Evolutionary conservation across 768 basidiomycete genomes (phyloP).

Genomic region (Leccinellum albellum): DNA sequence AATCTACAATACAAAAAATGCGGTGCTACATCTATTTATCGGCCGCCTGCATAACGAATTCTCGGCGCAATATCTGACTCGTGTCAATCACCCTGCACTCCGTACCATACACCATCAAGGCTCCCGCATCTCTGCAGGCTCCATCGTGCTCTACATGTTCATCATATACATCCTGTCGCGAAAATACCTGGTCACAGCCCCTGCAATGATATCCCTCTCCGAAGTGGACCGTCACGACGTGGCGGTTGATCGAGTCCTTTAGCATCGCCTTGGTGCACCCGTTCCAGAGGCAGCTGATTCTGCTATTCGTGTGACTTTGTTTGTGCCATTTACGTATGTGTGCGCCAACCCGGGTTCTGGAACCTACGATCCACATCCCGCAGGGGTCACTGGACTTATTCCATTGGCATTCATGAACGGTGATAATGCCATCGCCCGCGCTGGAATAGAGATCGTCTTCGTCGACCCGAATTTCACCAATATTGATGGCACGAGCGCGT

Average conservation of each 20-base stretch:
- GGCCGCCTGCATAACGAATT: background rate
- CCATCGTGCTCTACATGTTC: background rate
- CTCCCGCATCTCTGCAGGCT: background rate
- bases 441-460: background rate
- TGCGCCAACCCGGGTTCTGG: background rate
- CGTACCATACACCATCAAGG: background rate
- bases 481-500: background rate
- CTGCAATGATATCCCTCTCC: background rate
- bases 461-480: background rate
- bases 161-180: conserved; percentile 1
- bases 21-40: background rate
- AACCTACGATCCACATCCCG: conserved; percentile 3
- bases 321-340: conserved; percentile 5
- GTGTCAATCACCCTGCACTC: background rate
- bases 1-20: background rate
- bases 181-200: conserved; percentile 1
- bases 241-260: background rate
- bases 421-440: background rate
- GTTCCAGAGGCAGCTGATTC: background rate
- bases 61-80: background rate
- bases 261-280: background rate
- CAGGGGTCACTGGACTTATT: background rate
- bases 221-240: conserved; percentile 2
- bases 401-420: conserved; percentile 3
- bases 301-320: background rate